Base-by-base conservation (phyloP, 2,329 filamentous ascomycete species). In the Xylaria arbuscula region DNA sequence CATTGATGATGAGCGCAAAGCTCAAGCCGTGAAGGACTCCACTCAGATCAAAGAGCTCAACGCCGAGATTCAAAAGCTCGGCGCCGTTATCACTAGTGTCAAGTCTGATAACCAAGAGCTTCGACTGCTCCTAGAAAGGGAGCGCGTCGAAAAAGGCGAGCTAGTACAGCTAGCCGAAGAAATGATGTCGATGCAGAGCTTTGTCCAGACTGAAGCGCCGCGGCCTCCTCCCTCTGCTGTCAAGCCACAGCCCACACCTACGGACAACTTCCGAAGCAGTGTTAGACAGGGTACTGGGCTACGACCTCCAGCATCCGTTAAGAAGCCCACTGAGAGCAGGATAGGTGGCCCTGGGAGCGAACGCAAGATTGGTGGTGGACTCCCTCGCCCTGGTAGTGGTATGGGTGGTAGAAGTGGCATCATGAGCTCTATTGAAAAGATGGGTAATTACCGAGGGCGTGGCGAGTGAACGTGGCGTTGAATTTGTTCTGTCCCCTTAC, bases 371-470 rank as follows among this genome's bases (percentile, higher is more conserved):
- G 79, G 71, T 48, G 78, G 81, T 48, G 84, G 82, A 9, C 74
- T 87, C 62, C 83, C 85, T 47, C 80, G 86, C 69, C 86, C 86
- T 15, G 83, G 84, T 68, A 85, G 83, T 70, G 83, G 83, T 42
- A 72, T 81, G 69, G 81, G 81, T 9, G 76, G 79, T 70, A 80
- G 92, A 75, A 93, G 91, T 76, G 89, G 91, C 65, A 91, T 96
- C 76, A 90, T 97, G 90, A 92, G 87, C 74, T 93, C 92, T 19
- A 96, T 97, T 78, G 93, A 97, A 84, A 89, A 90, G 81, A 97
- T 97, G 93, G 93, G 93, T 10, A 90, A 85, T 74, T 84, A 88
- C 72, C 79, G 85, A 15, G 82, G 84, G 9, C 81, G 84, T 50
- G 82, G 66, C 34, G 69, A 69, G 10, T 67, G 56, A 55, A 19